Conservation (phyloP, 2,329 filamentous ascomycete species). For the Talaromyces amestolkiae region DNA sequence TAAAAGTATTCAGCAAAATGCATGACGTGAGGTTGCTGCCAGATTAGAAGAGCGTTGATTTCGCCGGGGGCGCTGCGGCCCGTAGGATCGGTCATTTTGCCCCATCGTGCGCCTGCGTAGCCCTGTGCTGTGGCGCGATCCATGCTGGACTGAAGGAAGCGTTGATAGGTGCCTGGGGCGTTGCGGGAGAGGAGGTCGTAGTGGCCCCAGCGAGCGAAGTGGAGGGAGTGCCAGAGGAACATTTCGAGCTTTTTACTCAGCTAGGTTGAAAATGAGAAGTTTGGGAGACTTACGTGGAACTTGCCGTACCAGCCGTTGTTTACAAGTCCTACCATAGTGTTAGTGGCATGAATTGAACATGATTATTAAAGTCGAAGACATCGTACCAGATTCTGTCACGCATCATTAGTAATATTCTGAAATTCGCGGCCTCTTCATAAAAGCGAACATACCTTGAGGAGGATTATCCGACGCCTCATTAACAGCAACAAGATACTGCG, state of each 20-base stretch:
- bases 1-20: not conserved
- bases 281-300: not conserved
- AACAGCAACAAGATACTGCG: slow-evolving; percentile 54
- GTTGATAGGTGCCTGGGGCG: slow-evolving; percentile 44
- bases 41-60: slow-evolving; percentile 61
- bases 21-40: slow-evolving; percentile 43
- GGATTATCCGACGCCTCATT: slow-evolving; percentile 52
- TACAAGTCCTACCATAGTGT: not conserved
- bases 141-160: slow-evolving; percentile 44
- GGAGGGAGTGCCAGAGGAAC: slow-evolving; percentile 54
- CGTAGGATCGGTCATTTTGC: slow-evolving; percentile 59
- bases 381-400: not conserved
- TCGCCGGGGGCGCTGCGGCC: slow-evolving; percentile 58
- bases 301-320: not conserved
- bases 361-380: not conserved
- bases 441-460: slow-evolving; percentile 40
- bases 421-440: slow-evolving; percentile 29
- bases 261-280: slow-evolving; percentile 47
- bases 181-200: slow-evolving; percentile 48
- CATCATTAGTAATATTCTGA: not conserved
- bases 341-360: not conserved
- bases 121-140: slow-evolving; percentile 37
- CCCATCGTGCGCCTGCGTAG: slow-evolving; percentile 48
- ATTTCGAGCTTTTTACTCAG: slow-evolving; percentile 58
- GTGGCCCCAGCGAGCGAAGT: slow-evolving; percentile 53